Evolutionary conservation across 2,329 filamentous ascomycete genomes (phyloP), one percentile per base, ranked within the genome.

Genomic region (Cladosporium sp.): DNA sequence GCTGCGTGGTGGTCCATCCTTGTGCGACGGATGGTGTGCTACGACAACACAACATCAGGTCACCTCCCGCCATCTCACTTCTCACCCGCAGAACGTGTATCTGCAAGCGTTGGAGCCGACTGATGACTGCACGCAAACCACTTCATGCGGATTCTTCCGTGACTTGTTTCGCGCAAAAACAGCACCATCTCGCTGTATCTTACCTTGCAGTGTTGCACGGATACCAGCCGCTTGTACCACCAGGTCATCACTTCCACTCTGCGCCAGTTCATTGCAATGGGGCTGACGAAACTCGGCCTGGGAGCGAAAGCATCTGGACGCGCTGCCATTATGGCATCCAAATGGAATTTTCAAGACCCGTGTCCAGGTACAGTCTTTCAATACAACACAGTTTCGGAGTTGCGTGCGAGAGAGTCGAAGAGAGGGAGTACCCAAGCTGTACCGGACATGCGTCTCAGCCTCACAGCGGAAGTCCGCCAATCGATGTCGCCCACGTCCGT

Each of bases 191-290:
- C 28, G 52, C 28, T 21, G 44, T 18, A 15, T 32, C 47, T 61
- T 44, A 61, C 28, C 44, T 52, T 21, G 47, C 14, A 24, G 15
- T 61, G 44, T 47, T 61, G 44, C 59, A 24, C 30, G 36, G 59
- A 61, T 61, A 61, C 59, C 59, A 61, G 59, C 59, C 59, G 41
- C 59, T 28, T 36, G 59, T 61, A 61, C 59, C 30, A 51, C 59
- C 49, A 26, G 14, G 21, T n/a, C 26, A 18, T 32, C 57, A 30
- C 21, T 12, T 2, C 4, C 15, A 12, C 18, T 24, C 18, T 55
- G 8, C 15, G 11, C 15, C 28, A 34, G 18, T 55, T 18, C 52
- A 32, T 30, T 21, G 5, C 30, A 15, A 15, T 32, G 49, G 30
- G 3, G 10, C 2, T 55, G 52, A 55, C 18, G 32, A 1, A 5